Conservation (phyloP, 1,284 basidiomycete species). For the Rugiboletus extremiorientalis region DNA sequence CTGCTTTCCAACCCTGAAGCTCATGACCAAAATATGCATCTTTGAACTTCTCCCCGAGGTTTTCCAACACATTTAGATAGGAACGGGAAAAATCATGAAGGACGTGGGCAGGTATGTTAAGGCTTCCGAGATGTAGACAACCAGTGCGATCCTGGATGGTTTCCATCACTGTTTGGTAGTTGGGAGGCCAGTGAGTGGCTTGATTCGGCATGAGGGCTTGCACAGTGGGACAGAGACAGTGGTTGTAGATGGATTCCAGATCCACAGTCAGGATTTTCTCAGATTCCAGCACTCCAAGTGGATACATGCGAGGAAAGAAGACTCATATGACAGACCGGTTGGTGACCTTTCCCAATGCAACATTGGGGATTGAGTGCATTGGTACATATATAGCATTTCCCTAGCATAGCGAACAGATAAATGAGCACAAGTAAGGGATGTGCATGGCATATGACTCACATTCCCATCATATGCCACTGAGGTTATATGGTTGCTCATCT, state of each 20-base stretch:
- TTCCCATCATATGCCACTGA: not conserved
- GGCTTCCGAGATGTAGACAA: not conserved
- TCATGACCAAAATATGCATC: conserved; percentile 18
- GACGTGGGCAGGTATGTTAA: not conserved
- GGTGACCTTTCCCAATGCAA: conserved; percentile 10
- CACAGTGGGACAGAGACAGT: not conserved
- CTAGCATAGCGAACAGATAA: too few relatives aligned
- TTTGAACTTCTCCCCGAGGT: not conserved
- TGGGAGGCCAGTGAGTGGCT: conserved; percentile 10
- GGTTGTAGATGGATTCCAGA: conserved; percentile 2
- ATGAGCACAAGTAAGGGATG: too few relatives aligned
- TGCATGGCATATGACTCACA: not conserved
- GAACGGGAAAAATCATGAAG: not conserved
- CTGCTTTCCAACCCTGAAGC: conserved; percentile 9
- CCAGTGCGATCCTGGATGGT: not conserved
- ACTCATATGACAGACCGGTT: not conserved
- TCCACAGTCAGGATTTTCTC: not conserved
- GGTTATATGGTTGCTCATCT: conserved; percentile 3
- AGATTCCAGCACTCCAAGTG: not conserved
- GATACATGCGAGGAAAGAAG: conserved; percentile 14
- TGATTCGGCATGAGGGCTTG: not conserved
- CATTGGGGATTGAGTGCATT: conserved; percentile 13
- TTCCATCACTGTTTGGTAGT: not conserved
- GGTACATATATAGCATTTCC: not conserved
- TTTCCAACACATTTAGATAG: not conserved